Percentiles rank a stretch among this genome's conserved stretches.
Evolutionary conservation across 2,329 filamentous ascomycete genomes (phyloP).

Genomic region (Parafenestella ontariensis): DNA sequence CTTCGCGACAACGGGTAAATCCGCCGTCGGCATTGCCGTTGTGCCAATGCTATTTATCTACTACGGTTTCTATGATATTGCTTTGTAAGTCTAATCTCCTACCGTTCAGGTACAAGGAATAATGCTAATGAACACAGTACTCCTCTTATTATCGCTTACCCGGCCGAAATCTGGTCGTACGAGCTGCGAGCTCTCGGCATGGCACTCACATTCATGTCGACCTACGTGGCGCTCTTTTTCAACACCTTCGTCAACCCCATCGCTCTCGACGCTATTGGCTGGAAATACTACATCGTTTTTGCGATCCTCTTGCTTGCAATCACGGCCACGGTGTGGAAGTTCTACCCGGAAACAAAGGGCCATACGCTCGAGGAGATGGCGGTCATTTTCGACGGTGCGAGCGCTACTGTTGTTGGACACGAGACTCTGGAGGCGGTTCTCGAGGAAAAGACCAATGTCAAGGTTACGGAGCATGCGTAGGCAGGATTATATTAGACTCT

Average conservation of each 20-base stretch:
- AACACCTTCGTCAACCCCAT: conserved; percentile 18
- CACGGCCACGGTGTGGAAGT: not conserved
- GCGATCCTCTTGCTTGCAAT: not conserved
- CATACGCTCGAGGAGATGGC: conserved; percentile 13
- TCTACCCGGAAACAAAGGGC: conserved; percentile 15
- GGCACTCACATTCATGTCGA: conserved; percentile 32
- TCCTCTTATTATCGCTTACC: conserved; percentile 35
- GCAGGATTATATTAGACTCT: too few species aligned
- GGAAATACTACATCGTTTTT: conserved; percentile 35
- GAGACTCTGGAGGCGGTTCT: too few species aligned
- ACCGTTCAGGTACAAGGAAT: too few species aligned
- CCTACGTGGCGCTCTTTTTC: conserved; percentile 4
- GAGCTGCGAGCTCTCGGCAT: conserved; percentile 44
- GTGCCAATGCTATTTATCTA: conserved; percentile 19
- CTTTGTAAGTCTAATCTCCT: conserved; percentile 29
- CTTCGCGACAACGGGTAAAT: conserved; percentile 7
- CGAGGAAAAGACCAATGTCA: too few species aligned
- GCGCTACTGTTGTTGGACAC: too few species aligned
- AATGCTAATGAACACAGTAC: too few species aligned
- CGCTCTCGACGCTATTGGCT: conserved; percentile 20
- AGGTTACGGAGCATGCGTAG: too few species aligned
- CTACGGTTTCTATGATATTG: conserved; percentile 32
- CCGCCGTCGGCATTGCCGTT: conserved; percentile 2
- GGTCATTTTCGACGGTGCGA: conserved; percentile 12
- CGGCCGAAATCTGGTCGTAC: conserved; percentile 43